Percentiles rank a stretch among this genome's conserved stretches.
phyloP scores from a whole-genome alignment of 495 filamentous ascomycete genomes.

The Filosporella fistucella region DNA sequence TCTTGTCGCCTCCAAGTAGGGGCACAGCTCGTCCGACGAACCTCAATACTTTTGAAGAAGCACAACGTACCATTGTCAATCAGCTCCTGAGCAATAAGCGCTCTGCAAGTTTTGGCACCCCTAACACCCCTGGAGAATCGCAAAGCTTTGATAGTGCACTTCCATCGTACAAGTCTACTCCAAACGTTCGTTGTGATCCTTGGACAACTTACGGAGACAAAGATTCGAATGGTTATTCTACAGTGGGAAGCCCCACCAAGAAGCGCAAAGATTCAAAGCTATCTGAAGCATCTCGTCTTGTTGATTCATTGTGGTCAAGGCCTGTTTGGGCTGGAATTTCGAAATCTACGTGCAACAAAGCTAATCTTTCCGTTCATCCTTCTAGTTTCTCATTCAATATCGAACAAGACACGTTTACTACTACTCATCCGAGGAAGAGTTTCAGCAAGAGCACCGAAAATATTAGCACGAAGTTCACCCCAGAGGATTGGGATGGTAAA shows the following conservation, averaged over 20 bases:
- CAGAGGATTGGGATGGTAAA: conserved; percentile 53
- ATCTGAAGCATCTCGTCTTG: no score
- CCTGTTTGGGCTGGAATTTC: no score
- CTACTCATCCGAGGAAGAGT: conserved; percentile 19
- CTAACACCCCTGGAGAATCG: not conserved
- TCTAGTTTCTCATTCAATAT: conserved; percentile 46
- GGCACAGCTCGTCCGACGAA: conserved; percentile 5
- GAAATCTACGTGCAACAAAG: no score
- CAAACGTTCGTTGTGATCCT: not conserved
- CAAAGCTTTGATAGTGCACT: not conserved
- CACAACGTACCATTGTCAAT: conserved; percentile 26
- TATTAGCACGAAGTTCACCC: conserved; percentile 71
- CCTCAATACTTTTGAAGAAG: conserved; percentile 27
- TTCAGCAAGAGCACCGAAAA: conserved; percentile 60
- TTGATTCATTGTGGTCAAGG: no score
- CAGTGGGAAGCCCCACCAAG: conserved; percentile 14
- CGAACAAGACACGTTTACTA: conserved; percentile 32
- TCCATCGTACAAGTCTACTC: no score
- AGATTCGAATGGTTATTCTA: conserved; percentile 3
- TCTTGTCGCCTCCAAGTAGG: conserved; percentile 21
- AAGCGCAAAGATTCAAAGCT: conserved; percentile 13
- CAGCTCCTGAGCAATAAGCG: conserved; percentile 22
- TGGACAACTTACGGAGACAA: not conserved
- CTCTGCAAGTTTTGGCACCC: not conserved
- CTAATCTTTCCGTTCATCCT: conserved; percentile 3